Percentiles rank a stretch among this genome's conserved stretches.
phyloP scores from a whole-genome alignment of 768 basidiomycete genomes.

The Saitozyma sp. region DNA sequence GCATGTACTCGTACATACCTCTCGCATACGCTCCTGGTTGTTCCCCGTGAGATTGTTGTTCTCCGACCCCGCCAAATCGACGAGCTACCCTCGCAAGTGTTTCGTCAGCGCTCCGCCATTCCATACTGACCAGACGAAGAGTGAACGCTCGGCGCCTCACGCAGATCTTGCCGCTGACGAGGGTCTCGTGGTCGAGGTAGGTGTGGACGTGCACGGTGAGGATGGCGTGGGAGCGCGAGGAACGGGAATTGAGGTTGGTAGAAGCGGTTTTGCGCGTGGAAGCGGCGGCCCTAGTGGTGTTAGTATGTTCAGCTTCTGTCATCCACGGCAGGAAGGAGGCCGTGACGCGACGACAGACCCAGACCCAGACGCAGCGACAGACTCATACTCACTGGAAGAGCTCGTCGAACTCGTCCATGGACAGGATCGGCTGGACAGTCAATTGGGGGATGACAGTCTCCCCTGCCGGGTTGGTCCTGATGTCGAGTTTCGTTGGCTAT shows the following conservation, averaged over 20 bases:
- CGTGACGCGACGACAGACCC: too few species aligned
- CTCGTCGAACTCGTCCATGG: slow-evolving; percentile 58
- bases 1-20: slow-evolving; percentile 49
- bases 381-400: slow-evolving; percentile 53
- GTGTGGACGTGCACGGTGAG: slow-evolving; percentile 65
- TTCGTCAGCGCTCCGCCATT: neutral
- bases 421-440: slow-evolving; percentile 52
- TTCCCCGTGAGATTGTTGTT: slow-evolving; percentile 89
- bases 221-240: slow-evolving; percentile 86
- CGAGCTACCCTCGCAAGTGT: slow-evolving; percentile 56
- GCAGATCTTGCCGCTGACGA: slow-evolving; percentile 20
- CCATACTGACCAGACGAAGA: neutral
- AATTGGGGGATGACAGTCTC: slow-evolving; percentile 63
- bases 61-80: slow-evolving; percentile 87
- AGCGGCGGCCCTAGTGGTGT: neutral
- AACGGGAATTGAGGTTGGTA: slow-evolving; percentile 78
- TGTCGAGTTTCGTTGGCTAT: slow-evolving; percentile 57
- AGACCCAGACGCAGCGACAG: too few species aligned
- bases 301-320: too few species aligned
- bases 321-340: too few species aligned
- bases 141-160: slow-evolving; percentile 3
- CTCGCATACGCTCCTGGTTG: slow-evolving; percentile 80
- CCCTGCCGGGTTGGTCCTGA: slow-evolving; percentile 60
- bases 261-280: slow-evolving; percentile 74
- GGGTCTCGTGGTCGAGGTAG: slow-evolving; percentile 2